Evolutionary conservation across 2,329 filamentous ascomycete species (phyloP), one percentile per base, ranked within the genome.

Genomic region (Pseudocercospora fuligena): DNA sequence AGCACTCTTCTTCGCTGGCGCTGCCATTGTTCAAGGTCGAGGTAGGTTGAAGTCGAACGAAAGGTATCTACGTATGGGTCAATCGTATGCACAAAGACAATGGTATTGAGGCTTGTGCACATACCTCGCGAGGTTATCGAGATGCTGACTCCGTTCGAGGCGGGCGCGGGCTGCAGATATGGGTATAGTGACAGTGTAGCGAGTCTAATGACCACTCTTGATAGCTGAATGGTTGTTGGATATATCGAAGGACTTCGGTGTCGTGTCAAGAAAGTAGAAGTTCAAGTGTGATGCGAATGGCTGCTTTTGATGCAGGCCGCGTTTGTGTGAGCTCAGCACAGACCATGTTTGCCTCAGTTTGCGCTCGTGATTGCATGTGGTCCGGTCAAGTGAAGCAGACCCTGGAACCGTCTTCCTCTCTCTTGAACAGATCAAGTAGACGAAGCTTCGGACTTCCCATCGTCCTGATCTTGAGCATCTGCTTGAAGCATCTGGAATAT

Each of bases 401-500:
- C 36, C 14, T 40, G 5, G 3, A 8, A 16, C 27, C 27, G 6
- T 27, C 27, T 27, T 27, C 27, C 27, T 27, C 3, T 27, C 6
- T 46, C 40, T 46, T 46, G 40, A 14, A 19, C 5, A 51, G 21
- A 23, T 51, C 11, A 51, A 25, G 47, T 25, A 14, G 27, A 33
- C 9, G 40, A 43, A 16, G 40, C 40, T 43, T 43, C 40, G 3
- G 40, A 43, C 8, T 19, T 43, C 7, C 16, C 40, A 43, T 43
- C 40, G 8, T 19, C 40, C 16, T 8, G 40, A 43, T 43, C 5
- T 6, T 43, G 16, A 43, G 40, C 40, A 43, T 36, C 57, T 19
- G 36, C 57, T 46, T 60, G n/a, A 8, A 60, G 19, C 57, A 60
- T 60, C 36, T 29, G 57, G 8, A 60, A 23, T 11, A 47, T 27